A percentile compares a stretch with the other conserved stretches of the same genome.
Conservation (phyloP, 2,329 filamentous ascomycete species). For the Dactylellina cionopaga region DNA sequence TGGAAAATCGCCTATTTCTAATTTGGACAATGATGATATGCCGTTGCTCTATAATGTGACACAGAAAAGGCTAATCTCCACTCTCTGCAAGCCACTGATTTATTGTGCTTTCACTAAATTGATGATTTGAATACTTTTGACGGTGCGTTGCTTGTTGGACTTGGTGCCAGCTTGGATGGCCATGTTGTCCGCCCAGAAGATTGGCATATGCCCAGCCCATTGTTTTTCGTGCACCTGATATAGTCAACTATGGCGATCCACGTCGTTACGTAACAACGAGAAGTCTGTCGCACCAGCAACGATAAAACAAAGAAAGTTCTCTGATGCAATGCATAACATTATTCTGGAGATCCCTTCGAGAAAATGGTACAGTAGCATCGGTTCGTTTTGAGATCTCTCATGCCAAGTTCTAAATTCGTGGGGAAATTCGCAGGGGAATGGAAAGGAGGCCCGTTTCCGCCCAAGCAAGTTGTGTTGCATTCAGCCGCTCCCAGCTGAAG, state of each 20-base stretch:
- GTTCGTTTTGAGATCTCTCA: no score
- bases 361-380: constrained; percentile 27
- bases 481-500: constrained; percentile 34
- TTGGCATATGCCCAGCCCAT: neutral
- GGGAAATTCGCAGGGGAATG: no score
- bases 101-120: neutral
- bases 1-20: no score
- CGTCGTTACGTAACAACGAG: neutral
- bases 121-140: neutral
- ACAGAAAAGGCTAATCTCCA: no score
- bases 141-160: no score
- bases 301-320: no score
- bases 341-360: no score
- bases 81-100: constrained; percentile 35
- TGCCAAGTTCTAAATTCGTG: constrained; percentile 20
- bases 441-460: constrained; percentile 4
- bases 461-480: constrained; percentile 32
- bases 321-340: no score
- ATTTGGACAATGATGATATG: no score
- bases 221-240: neutral
- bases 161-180: no score
- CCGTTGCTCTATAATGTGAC: no score
- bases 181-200: neutral
- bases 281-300: neutral
- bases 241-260: neutral